phyloP scores from a whole-genome alignment of 2,329 filamentous ascomycete species.

The Paraphaeosphaeria sporulosa region DNA sequence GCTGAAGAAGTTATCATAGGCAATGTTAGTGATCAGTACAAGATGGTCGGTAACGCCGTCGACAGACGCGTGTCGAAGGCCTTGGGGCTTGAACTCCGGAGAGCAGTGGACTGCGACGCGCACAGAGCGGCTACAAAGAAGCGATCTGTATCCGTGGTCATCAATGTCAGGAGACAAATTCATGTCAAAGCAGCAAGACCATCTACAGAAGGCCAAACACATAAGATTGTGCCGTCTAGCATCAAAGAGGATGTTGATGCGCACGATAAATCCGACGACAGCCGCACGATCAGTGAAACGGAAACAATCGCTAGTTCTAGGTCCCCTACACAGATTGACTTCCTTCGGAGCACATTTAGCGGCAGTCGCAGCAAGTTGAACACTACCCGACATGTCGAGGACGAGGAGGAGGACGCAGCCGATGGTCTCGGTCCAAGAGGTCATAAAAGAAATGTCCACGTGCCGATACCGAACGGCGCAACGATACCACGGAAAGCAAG shows the following conservation, averaged over 20 bases:
- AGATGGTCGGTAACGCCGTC: constrained; percentile 79
- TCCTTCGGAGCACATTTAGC: neutral
- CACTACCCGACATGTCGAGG: neutral
- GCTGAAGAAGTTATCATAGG: constrained; percentile 77
- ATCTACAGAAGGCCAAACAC: neutral
- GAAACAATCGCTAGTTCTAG: neutral
- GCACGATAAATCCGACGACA: neutral
- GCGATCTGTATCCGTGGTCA: neutral
- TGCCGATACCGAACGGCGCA: no score
- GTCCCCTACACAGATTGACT: no score
- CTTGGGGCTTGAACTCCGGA: constrained; percentile 65
- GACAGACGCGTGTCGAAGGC: constrained; percentile 72
- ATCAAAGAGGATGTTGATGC: neutral
- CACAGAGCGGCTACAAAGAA: neutral
- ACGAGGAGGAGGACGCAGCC: neutral
- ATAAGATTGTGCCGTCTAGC: no score
- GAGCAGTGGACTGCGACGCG: constrained; percentile 15
- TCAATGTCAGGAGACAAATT: neutral
- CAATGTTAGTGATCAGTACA: constrained; percentile 61
- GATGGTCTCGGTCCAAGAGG: neutral
- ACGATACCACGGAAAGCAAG: neutral
- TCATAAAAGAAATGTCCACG: neutral
- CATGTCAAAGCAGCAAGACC: neutral
- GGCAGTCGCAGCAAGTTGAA: neutral
- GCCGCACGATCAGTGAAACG: neutral